Evolutionary conservation across 2,329 filamentous ascomycete genomes (phyloP).

Genomic region (Alternaria triticina): DNA sequence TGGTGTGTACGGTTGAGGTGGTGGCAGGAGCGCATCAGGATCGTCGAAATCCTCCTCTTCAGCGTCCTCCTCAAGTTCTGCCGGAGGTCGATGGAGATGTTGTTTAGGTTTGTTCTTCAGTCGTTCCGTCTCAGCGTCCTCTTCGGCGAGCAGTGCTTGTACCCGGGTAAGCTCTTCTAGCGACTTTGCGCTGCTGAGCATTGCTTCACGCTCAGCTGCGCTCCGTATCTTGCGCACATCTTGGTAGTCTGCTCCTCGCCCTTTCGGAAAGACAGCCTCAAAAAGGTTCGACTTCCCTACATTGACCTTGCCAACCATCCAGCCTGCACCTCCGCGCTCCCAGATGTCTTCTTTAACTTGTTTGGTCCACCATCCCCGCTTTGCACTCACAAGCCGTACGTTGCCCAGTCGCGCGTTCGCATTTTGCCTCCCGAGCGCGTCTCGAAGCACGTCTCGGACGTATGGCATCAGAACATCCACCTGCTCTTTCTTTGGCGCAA

Average conservation of each 20-base stretch:
- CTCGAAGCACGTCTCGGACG: constrained; percentile 75
- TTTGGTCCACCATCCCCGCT: constrained; percentile 88
- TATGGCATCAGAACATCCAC: constrained; percentile 89
- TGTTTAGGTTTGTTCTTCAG: constrained; percentile 22
- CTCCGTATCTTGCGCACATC: constrained; percentile 44
- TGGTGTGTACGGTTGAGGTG: constrained; percentile 71
- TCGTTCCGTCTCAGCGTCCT: constrained; percentile 40
- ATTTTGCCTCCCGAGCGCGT: constrained; percentile 72
- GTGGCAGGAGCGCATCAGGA: constrained; percentile 69
- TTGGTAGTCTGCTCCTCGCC: constrained; percentile 46
- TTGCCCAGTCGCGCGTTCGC: constrained; percentile 84
- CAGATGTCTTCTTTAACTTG: constrained; percentile 86
- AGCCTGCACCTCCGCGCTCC: constrained; percentile 81
- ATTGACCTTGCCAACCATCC: constrained; percentile 98
- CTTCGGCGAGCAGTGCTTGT: constrained; percentile 40
- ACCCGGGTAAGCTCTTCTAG: constrained; percentile 33
- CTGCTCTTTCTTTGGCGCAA: constrained; percentile 82
- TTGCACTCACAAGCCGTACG: constrained; percentile 83
- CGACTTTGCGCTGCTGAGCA: constrained; percentile 35
- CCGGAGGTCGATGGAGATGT: constrained; percentile 28
- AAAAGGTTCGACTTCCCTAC: constrained; percentile 96
- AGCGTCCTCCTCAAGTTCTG: constrained; percentile 22
- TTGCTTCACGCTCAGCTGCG: constrained; percentile 40
- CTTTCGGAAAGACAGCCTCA: constrained; percentile 84
- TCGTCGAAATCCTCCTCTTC: constrained; percentile 40